Base-by-base conservation (phyloP, 2,329 filamentous ascomycete species). In the Huntiella moniliformis region DNA sequence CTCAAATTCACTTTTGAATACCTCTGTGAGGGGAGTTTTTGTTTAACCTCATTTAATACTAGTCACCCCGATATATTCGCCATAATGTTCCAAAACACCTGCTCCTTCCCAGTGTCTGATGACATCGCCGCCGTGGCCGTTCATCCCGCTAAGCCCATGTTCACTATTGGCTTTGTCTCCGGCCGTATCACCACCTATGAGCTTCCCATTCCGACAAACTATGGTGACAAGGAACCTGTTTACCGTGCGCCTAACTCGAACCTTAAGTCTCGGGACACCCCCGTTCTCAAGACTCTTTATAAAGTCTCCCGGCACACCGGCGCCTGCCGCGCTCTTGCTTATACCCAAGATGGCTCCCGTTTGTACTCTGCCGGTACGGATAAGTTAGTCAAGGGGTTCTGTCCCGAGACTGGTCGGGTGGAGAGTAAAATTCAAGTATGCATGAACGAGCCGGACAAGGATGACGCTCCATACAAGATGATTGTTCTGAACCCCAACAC, bases 41-140 rank as follows among this genome's bases (percentile, higher is more conserved):
- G 22, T 28, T 10, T 3, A 28, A 28, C 10, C 7, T 28, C 22
- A 28, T 16, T 7, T 37, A 37, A 37, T 37, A 16, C 16, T 11
- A 3, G 11, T 4, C n/a, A 13, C 10, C n/a, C 5, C 4, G n/a
- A 2, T 16, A 18, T 31, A 13, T 13, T 16, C 31, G 5, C 31
- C 32, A 43, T 52, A 56, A 92, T 92, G 84, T 84, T 92, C 58
- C 86, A 95, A 61, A 93, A 85, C 53, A 73, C 93, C 53, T 95
- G 88, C 68, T 85, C 82, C 18, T 74, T 96, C 39, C 86, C 87
- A 52, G 75, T 96, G 40, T 73, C 74, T 48, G 74, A 82, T 48
- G 91, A 96, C 57, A 70, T 98, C 55, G 96, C 98, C 64, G 65
- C 84, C 1, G 86, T 93, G 61, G 82, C 80, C 10, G 67, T 94